phyloP scores from a whole-genome alignment of 441 rosid species.

The Adansonia rubrostipa region DNA sequence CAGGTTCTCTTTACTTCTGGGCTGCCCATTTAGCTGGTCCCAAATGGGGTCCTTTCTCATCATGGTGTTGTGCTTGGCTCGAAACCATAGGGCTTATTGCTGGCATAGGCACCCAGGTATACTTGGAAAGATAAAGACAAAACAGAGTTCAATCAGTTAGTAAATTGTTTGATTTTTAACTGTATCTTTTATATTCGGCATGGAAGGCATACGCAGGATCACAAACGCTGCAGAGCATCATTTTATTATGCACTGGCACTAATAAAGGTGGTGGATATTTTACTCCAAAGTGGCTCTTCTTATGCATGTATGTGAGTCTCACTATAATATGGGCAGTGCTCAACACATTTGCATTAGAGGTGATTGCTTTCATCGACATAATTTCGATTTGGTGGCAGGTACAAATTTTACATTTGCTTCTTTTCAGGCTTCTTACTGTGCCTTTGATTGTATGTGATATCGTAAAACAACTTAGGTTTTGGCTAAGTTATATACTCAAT shows the following conservation, averaged over 20 bases:
- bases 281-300: slow-evolving; percentile 55
- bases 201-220: slow-evolving; percentile 68
- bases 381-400: slow-evolving; percentile 82
- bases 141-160: background rate
- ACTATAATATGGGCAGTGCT: slow-evolving; percentile 62
- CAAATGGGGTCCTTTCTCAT: slow-evolving; percentile 68
- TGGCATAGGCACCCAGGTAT: slow-evolving; percentile 65
- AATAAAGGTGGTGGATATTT: slow-evolving; percentile 64
- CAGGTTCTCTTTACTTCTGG: slow-evolving; percentile 77
- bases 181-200: slow-evolving; percentile 5
- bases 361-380: slow-evolving; percentile 57
- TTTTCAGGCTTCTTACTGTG: background rate
- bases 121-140: background rate
- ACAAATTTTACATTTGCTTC: background rate
- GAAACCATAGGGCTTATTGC: slow-evolving; percentile 64
- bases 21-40: slow-evolving; percentile 75
- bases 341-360: slow-evolving; percentile 60
- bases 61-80: slow-evolving; percentile 79
- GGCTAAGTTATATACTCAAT: slow-evolving; percentile 8
- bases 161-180: slow-evolving; percentile 7
- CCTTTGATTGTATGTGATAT: background rate
- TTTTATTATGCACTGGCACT: slow-evolving; percentile 58
- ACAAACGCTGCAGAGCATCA: slow-evolving; percentile 63
- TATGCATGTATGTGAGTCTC: slow-evolving; percentile 59
- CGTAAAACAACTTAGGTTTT: background rate